phyloP scores from a whole-genome alignment of 2,329 filamentous ascomycete species.

The Penicillium glabrum region DNA sequence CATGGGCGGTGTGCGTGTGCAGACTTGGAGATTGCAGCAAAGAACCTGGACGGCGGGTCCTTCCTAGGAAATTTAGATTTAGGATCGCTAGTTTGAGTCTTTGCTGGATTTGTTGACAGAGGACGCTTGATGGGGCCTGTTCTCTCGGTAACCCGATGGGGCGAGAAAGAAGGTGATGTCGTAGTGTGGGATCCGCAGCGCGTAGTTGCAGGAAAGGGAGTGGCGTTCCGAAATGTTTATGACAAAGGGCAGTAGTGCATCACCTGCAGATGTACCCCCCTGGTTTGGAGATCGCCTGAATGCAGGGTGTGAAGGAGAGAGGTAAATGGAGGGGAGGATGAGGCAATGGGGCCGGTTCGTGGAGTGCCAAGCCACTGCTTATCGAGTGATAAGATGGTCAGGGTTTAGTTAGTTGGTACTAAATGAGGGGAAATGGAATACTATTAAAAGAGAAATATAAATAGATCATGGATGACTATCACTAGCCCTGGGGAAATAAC shows the following conservation, averaged over 20 bases:
- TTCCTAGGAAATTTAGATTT: not conserved
- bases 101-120: not conserved
- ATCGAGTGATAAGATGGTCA: conserved; percentile 11
- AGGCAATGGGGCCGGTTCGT: conserved; percentile 21
- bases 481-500: not conserved
- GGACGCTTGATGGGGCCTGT: not conserved
- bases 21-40: not conserved
- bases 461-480: not conserved
- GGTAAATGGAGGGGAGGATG: conserved; percentile 12
- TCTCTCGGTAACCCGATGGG: not conserved
- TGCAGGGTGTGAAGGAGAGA: conserved; percentile 3
- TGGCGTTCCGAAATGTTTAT: not conserved
- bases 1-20: conserved; percentile 14
- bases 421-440: not conserved
- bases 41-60: not conserved
- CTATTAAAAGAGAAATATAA: not conserved
- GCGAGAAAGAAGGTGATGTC: not conserved
- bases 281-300: conserved; percentile 1
- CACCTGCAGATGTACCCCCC: conserved; percentile 1
- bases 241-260: not conserved
- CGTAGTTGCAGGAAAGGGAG: conserved; percentile 2
- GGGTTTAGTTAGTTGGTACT: not conserved
- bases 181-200: conserved; percentile 5
- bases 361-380: conserved; percentile 24
- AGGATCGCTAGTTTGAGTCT: not conserved